phyloP scores from a whole-genome alignment of 345 rosid species.

The Bretschneidera sinensis region DNA sequence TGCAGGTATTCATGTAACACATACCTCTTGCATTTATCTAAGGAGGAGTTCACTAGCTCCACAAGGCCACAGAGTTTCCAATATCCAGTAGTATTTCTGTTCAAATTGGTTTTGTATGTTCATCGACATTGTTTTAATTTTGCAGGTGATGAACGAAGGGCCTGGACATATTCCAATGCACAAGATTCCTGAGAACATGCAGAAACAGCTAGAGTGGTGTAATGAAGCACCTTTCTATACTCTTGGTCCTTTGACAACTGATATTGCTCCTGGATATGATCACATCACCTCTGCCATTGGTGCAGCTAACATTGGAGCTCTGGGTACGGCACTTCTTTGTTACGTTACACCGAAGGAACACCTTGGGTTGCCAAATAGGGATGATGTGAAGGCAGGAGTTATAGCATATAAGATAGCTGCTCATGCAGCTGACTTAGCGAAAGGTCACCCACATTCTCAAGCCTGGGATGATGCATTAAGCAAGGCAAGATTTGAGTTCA shows the following conservation, averaged over 20 bases:
- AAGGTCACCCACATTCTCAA: conserved; percentile 91
- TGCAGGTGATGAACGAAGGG: conserved; percentile 98
- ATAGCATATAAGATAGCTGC: conserved; percentile 97
- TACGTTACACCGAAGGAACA: conserved; percentile 98
- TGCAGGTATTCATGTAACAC: conserved; percentile 49
- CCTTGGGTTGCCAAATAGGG: conserved; percentile 96
- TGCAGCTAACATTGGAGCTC: conserved; percentile 97
- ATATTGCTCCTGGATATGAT: conserved; percentile 95
- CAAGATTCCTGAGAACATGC: conserved; percentile 99
- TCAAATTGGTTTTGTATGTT: conserved; percentile 1
- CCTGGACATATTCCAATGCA: conserved; percentile 96
- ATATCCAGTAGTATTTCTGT: no score
- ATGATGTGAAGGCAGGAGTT: conserved; percentile 96
- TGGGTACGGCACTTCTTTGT: conserved; percentile 98
- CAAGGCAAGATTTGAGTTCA: conserved; percentile 93
- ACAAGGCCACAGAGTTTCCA: no score
- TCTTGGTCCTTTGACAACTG: conserved; percentile 95
- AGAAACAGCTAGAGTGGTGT: conserved; percentile 98
- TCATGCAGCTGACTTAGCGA: conserved; percentile 98
- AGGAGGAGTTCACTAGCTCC: no score
- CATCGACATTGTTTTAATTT: neutral
- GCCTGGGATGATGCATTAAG: conserved; percentile 97
- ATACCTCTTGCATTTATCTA: neutral
- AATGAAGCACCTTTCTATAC: conserved; percentile 99
- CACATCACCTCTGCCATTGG: conserved; percentile 99